These are phyloP conservation scores for Gossypium turneri DNA, from an alignment of 345 rosid genomes.

Conservation along the genomic window DNA sequence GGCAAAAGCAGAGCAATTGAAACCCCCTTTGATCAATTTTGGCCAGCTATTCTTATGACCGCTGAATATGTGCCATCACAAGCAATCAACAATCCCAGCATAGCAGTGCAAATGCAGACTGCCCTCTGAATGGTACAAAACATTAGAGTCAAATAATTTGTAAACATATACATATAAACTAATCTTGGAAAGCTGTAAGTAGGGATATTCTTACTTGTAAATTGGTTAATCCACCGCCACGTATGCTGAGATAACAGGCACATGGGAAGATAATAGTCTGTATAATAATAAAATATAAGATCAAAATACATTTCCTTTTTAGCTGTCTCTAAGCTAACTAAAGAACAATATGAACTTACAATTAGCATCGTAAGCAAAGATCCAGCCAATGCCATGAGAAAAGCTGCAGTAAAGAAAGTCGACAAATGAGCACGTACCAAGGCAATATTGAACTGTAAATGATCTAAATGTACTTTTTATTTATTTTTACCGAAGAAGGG, in stretches of 20 bases:
- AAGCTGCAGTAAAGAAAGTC: constrained; percentile 41
- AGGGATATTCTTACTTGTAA: constrained; percentile 42
- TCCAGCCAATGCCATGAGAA: constrained; percentile 67
- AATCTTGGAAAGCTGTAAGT: not conserved
- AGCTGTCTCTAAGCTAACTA: not conserved
- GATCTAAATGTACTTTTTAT: not conserved
- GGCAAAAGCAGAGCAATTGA: not conserved
- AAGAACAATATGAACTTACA: constrained; percentile 35
- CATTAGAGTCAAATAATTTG: not conserved
- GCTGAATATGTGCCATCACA: constrained; percentile 67
- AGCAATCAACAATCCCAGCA: constrained; percentile 48
- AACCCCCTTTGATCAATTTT: constrained; percentile 21
- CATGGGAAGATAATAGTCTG: constrained; percentile 77
- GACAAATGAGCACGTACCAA: constrained; percentile 4
- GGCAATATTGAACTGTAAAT: not conserved
- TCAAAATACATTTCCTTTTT: not conserved
- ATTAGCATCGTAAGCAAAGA: constrained; percentile 68
- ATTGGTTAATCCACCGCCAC: constrained; percentile 39
- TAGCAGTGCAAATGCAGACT: constrained; percentile 41
- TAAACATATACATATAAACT: not conserved
- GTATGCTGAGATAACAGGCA: constrained; percentile 58
- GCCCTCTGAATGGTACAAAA: constrained; percentile 40
- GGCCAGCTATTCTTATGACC: constrained; percentile 38
- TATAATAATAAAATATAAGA: constrained; percentile 14
- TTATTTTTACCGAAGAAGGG: constrained; percentile 63